A percentile compares a stretch with the other conserved stretches of the same genome.
phyloP scores from a whole-genome alignment of 345 rosid genomes.

The Erysimum cheiranthoides region DNA sequence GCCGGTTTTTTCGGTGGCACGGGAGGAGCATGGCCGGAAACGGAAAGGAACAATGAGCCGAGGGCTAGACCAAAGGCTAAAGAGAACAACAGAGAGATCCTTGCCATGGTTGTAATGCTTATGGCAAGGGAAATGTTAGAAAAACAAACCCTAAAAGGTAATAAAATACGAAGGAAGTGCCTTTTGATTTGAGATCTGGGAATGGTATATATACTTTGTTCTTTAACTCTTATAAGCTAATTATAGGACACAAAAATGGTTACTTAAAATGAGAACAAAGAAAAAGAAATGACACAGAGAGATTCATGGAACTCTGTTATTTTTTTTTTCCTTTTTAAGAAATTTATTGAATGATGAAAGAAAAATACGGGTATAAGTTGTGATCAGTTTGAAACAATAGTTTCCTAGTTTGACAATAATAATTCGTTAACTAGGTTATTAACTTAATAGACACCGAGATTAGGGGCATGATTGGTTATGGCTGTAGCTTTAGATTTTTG shows the following conservation, averaged over 20 bases:
- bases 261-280: not conserved
- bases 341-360: not conserved
- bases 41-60: conserved; percentile 29
- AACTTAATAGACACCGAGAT: not conserved
- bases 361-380: not conserved
- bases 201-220: conserved; percentile 27
- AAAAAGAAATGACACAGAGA: conserved; percentile 2
- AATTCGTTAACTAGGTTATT: not conserved
- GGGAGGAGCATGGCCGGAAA: conserved; percentile 12
- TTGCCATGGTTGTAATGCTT: conserved; percentile 39
- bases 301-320: conserved; percentile 27
- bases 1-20: not conserved
- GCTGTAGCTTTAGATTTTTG: no score
- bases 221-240: conserved; percentile 18
- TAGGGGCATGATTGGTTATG: no score
- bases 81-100: conserved; percentile 33
- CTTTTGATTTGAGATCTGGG: conserved; percentile 27
- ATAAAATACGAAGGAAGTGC: conserved; percentile 17
- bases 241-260: conserved; percentile 22
- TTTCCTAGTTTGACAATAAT: not conserved
- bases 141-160: not conserved
- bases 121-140: not conserved
- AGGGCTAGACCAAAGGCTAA: conserved; percentile 30
- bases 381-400: not conserved
- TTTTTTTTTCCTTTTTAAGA: not conserved